Evolutionary conservation across 2,329 filamentous ascomycete species (phyloP).

Genomic region (Lojkania enalia): DNA sequence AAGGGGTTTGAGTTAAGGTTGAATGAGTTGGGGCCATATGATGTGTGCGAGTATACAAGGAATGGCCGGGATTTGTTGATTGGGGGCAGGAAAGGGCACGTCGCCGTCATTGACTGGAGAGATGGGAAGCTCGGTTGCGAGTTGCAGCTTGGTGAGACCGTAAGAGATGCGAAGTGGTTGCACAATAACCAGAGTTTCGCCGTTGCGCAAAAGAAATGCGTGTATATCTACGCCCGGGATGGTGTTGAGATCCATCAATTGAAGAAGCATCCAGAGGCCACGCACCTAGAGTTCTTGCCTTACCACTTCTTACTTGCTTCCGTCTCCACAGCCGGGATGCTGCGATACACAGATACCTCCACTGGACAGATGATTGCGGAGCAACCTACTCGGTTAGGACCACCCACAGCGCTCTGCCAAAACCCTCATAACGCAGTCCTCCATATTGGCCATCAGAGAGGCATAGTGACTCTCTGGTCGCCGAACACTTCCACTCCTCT

Average conservation of each 20-base stretch:
- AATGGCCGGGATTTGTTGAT: slow-evolving; percentile 86
- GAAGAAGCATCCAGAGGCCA: slow-evolving; percentile 86
- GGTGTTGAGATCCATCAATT: slow-evolving; percentile 93
- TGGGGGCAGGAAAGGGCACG: slow-evolving; percentile 87
- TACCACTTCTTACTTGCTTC: slow-evolving; percentile 95
- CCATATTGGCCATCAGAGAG: slow-evolving; percentile 92
- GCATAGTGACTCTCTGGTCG: slow-evolving; percentile 92
- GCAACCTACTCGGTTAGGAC: slow-evolving; percentile 80
- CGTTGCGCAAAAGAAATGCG: slow-evolving; percentile 92
- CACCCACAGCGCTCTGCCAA: slow-evolving; percentile 79
- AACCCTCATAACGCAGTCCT: slow-evolving; percentile 92
- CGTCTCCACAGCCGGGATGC: slow-evolving; percentile 77
- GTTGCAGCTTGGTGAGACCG: slow-evolving; percentile 85
- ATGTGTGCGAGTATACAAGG: slow-evolving; percentile 83
- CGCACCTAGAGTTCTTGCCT: slow-evolving; percentile 91
- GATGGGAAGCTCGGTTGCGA: slow-evolving; percentile 90
- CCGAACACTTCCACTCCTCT: slow-evolving; percentile 85
- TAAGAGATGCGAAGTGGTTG: slow-evolving; percentile 87
- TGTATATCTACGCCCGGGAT: slow-evolving; percentile 92
- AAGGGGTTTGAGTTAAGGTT: slow-evolving; percentile 91
- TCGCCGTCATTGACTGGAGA: slow-evolving; percentile 96
- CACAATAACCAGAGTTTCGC: slow-evolving; percentile 96
- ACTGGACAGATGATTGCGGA: slow-evolving; percentile 88
- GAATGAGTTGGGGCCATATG: slow-evolving; percentile 76
- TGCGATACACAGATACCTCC: slow-evolving; percentile 91